Percentiles rank a stretch among this genome's conserved stretches.
These are phyloP conservation scores for Mortierella sp. DNA, from an alignment of 371 early-diverging fungal species.

Conservation along the genomic window DNA sequence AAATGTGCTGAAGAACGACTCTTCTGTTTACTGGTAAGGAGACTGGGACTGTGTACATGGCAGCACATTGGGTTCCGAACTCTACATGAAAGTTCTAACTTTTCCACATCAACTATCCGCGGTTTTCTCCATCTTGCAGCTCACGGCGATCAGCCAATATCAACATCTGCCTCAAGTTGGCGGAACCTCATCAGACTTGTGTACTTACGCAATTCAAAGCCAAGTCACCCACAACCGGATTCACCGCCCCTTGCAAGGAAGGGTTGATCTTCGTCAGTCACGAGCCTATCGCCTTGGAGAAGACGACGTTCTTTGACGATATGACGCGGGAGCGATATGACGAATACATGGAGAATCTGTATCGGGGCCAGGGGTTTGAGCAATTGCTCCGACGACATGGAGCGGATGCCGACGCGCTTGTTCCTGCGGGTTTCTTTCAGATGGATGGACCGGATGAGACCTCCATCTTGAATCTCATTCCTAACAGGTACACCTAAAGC, in stretches of 20 bases:
- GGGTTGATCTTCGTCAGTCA: conserved; percentile 52
- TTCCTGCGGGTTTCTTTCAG: conserved; percentile 47
- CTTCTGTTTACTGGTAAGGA: conserved; percentile 48
- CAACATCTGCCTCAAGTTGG: conserved; percentile 41
- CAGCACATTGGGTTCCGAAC: too few species aligned
- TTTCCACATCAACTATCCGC: background rate
- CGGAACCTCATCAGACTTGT: conserved; percentile 26
- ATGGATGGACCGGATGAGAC: conserved; percentile 36
- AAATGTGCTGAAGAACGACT: conserved; percentile 48
- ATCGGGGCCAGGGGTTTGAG: conserved; percentile 4
- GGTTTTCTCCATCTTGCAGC: background rate
- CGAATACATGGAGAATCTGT: conserved; percentile 24
- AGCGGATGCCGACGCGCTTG: conserved; percentile 24
- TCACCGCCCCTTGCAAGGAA: conserved; percentile 52
- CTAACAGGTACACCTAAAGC: conserved; percentile 16
- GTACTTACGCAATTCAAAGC: conserved; percentile 43
- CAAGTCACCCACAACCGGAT: conserved; percentile 45
- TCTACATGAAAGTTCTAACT: background rate
- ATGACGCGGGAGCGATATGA: conserved; percentile 44
- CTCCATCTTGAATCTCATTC: conserved; percentile 37
- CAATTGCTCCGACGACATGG: conserved; percentile 22
- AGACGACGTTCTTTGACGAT: conserved; percentile 36
- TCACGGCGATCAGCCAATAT: conserved; percentile 42
- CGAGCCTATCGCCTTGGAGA: conserved; percentile 42
- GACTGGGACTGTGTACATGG: background rate